Evolutionary conservation across 352 stramenopile genomes (phyloP).

Genomic region (Phytophthora sojae): DNA sequence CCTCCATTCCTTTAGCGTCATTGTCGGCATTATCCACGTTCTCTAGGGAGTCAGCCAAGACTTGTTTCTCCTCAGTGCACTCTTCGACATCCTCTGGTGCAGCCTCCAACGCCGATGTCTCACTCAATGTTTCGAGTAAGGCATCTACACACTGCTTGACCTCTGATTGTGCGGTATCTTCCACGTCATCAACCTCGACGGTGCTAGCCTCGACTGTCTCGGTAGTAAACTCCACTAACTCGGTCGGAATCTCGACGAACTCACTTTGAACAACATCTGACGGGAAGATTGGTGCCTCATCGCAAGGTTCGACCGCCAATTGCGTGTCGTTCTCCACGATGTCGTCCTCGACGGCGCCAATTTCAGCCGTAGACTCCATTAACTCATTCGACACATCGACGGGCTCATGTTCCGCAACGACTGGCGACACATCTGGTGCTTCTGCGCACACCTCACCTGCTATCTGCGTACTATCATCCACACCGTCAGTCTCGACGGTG

Average conservation of each 20-base stretch:
- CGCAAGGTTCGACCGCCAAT: neutral
- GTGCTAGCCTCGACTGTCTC: neutral
- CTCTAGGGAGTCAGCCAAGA: neutral
- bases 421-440: neutral
- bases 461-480: neutral
- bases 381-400: neutral
- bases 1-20: neutral
- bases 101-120: neutral
- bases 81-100: neutral
- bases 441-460: neutral
- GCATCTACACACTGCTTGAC: neutral
- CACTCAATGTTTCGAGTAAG: neutral
- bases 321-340: neutral
- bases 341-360: neutral
- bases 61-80: neutral
- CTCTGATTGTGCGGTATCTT: neutral
- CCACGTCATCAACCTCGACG: neutral
- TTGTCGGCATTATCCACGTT: neutral
- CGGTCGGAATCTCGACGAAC: neutral
- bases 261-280: neutral
- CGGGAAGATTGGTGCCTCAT: neutral
- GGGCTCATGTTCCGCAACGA: neutral
- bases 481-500: neutral
- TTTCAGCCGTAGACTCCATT: neutral
- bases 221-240: neutral